These are phyloP conservation scores for Phalaenopsis hybrid DNA, from an alignment of 116 monocot genomes.

Conservation along the genomic window DNA sequence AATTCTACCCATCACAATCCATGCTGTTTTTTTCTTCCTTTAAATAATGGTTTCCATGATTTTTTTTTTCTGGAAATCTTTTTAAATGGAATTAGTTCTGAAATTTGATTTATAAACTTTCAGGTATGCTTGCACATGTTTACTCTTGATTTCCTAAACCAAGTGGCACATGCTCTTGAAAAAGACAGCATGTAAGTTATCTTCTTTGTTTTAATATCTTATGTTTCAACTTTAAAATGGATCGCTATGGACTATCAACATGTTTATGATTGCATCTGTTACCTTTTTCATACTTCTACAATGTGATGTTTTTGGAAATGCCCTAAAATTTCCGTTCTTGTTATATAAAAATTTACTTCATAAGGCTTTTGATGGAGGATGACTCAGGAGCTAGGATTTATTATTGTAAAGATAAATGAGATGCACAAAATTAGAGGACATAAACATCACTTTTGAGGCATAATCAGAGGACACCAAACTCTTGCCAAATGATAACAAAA, in stretches of 20 bases:
- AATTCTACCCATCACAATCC: neutral
- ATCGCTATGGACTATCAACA: neutral
- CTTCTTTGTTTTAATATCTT: neutral
- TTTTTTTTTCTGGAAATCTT: neutral
- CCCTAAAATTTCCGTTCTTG: neutral
- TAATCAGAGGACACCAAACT: no score
- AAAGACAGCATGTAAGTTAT: slow-evolving; percentile 91
- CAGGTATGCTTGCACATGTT: slow-evolving; percentile 97
- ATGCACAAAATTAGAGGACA: no score
- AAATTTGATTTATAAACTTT: slow-evolving; percentile 2
- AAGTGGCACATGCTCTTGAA: slow-evolving; percentile 91
- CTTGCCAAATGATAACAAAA: no score
- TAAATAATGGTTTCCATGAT: neutral
- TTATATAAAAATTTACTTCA: neutral
- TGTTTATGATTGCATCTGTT: neutral
- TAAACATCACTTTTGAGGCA: no score
- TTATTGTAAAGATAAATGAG: neutral
- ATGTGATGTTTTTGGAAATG: neutral
- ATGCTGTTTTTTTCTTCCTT: neutral
- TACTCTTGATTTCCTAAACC: slow-evolving; percentile 91
- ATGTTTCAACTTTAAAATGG: neutral
- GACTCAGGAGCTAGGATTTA: neutral
- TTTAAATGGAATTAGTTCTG: neutral
- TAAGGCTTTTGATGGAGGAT: neutral
- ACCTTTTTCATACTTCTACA: neutral